Conservation (phyloP, 2,329 filamentous ascomycete genomes). For the Calycina marina region DNA sequence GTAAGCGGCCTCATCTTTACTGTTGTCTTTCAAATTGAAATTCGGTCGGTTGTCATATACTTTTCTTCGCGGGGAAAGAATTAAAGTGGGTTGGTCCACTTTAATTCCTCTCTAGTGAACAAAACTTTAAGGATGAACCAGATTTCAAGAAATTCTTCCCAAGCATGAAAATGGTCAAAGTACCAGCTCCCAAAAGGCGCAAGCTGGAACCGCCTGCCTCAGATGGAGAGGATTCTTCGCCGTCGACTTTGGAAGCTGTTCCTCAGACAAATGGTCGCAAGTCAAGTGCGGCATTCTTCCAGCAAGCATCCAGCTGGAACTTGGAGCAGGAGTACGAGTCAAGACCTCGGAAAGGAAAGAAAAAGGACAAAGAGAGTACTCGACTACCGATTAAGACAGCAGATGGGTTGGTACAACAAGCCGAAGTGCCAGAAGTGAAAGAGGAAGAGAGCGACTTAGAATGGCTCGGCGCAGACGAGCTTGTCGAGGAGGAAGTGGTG, state of each 20-base stretch:
- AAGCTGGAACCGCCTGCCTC: slow-evolving; percentile 39
- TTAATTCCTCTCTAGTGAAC: no score
- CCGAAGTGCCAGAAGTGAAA: slow-evolving; percentile 37
- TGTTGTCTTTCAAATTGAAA: not conserved
- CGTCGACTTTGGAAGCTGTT: slow-evolving; percentile 18
- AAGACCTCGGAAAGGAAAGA: slow-evolving; percentile 59
- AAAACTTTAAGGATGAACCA: slow-evolving; percentile 6
- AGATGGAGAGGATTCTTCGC: slow-evolving; percentile 28
- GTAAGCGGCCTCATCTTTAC: slow-evolving; percentile 48
- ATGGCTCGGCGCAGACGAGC: slow-evolving; percentile 43
- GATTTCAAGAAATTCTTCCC: slow-evolving; percentile 3
- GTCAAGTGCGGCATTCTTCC: slow-evolving; percentile 40
- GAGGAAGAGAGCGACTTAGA: slow-evolving; percentile 46
- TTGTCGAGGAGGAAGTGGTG: slow-evolving; percentile 33
- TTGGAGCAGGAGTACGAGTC: slow-evolving; percentile 85
- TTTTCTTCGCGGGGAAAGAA: slow-evolving; percentile 15
- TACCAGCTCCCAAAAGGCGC: slow-evolving; percentile 35
- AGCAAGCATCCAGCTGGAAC: slow-evolving; percentile 70
- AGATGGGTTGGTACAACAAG: slow-evolving; percentile 55
- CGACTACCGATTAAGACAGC: slow-evolving; percentile 76
- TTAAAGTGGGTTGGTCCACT: no score
- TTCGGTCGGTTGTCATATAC: not conserved
- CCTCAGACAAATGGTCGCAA: slow-evolving; percentile 10
- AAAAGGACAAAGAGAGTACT: slow-evolving; percentile 55
- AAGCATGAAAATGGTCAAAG: slow-evolving; percentile 16